phyloP scores from a whole-genome alignment of 768 basidiomycete genomes.

The Kondoa subrosea region DNA sequence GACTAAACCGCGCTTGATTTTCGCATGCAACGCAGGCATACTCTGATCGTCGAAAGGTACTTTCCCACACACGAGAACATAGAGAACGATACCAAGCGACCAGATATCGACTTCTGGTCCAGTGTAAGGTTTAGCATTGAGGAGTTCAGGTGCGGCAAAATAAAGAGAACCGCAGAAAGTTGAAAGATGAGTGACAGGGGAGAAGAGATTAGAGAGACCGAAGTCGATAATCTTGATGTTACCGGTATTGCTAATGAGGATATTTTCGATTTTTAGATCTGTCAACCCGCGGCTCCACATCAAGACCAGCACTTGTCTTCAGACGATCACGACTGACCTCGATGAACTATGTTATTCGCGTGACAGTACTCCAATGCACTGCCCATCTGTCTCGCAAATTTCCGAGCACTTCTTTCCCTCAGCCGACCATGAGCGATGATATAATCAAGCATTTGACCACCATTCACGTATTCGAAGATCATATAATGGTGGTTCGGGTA shows the following conservation, averaged over 20 bases:
- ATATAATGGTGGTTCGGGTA: conserved; percentile 99
- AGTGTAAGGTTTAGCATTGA: conserved; percentile 90
- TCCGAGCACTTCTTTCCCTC: conserved; percentile 83
- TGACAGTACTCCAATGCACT: conserved; percentile 94
- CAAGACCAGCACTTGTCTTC: not conserved
- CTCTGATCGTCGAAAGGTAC: conserved; percentile 98
- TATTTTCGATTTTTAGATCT: conserved; percentile 97
- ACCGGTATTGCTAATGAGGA: conserved; percentile 91
- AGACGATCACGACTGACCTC: conserved; percentile 34
- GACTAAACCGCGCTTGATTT: conserved; percentile 91
- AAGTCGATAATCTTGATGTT: conserved; percentile 99
- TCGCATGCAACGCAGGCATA: conserved; percentile 97
- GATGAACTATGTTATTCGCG: conserved; percentile 90
- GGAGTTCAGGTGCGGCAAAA: conserved; percentile 92
- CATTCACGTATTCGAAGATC: conserved; percentile 97
- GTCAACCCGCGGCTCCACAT: not conserved
- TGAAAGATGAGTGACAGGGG: conserved; percentile 60
- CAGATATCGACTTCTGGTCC: conserved; percentile 98
- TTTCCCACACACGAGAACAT: conserved; percentile 93
- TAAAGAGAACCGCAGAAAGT: conserved; percentile 97
- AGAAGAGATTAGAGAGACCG: conserved; percentile 86
- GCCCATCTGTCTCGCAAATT: conserved; percentile 94
- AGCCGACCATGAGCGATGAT: conserved; percentile 96
- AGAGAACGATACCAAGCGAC: conserved; percentile 97
- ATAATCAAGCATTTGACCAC: conserved; percentile 98